Percentiles rank a stretch among this genome's conserved stretches.
phyloP scores from a whole-genome alignment of 192 early-diverging fungal genomes.

The Coemansia sp. region DNA sequence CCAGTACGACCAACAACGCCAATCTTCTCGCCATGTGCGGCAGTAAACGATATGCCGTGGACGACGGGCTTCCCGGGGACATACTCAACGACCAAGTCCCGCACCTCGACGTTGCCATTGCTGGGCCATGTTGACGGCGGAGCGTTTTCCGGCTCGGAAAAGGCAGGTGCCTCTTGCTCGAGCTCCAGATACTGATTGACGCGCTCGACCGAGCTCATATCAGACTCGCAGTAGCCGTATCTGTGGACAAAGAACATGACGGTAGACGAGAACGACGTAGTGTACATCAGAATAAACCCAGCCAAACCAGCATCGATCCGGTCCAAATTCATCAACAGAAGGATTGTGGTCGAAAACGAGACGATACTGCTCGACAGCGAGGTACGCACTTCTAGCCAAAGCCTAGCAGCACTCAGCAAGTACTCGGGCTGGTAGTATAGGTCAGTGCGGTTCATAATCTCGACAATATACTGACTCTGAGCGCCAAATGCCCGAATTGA shows the following conservation, averaged over 20 bases:
- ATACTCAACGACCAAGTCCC: constrained; percentile 58
- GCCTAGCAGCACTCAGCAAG: constrained; percentile 74
- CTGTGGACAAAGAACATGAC: constrained; percentile 78
- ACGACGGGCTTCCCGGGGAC: constrained; percentile 26
- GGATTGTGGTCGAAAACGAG: constrained; percentile 62
- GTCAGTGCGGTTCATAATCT: constrained; percentile 60
- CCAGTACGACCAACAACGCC: constrained; percentile 60
- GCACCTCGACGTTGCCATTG: constrained; percentile 69
- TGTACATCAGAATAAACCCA: constrained; percentile 79
- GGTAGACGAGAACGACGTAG: constrained; percentile 78
- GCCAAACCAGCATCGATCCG: constrained; percentile 76
- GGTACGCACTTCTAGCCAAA: constrained; percentile 80
- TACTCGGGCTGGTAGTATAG: constrained; percentile 78
- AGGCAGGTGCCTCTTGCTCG: constrained; percentile 76
- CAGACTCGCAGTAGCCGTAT: constrained; percentile 78
- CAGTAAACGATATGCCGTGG: constrained; percentile 48
- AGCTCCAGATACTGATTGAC: constrained; percentile 76
- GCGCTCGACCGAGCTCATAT: constrained; percentile 83
- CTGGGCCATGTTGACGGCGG: constrained; percentile 64
- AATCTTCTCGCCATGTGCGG: constrained; percentile 50
- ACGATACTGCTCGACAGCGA: constrained; percentile 72
- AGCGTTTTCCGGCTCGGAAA: constrained; percentile 58
- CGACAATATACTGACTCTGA: constrained; percentile 44
- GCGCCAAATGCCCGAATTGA: constrained; percentile 80
- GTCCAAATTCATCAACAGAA: constrained; percentile 56